Evolutionary conservation across 768 basidiomycete genomes (phyloP), one percentile per base, ranked within the genome.

Genomic region (Piloderma croceum): DNA sequence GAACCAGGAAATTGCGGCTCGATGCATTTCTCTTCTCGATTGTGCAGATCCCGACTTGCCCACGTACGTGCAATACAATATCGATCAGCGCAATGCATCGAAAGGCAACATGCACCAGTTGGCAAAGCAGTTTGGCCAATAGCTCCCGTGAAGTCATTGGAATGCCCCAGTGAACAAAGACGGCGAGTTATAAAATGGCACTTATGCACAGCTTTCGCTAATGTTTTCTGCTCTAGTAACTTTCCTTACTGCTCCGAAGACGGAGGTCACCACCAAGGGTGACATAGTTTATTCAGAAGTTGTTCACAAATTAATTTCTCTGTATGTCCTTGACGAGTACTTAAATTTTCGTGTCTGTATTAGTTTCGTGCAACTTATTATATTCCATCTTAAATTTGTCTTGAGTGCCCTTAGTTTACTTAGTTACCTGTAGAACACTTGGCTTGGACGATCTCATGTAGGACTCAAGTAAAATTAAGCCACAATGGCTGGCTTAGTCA

Each of bases 21-120:
- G 93, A 41, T 98, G 94, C 67, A 93, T 99, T 44, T 81, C 89
- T 42, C 86, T 99, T 57, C 90, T 99, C 70, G 98, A 98, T 67
- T 83, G 96, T 48, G 94, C 94, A 7, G 94, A 97, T 60, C 87
- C 88, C 3, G 85, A 85, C 45, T 81, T 97, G 53, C 62, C 92
- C 52, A 81, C 77, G 6, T 98, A 93, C 67, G 94, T 98, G 92
- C 87, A 96, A 58, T 97, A 91, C 64, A 73, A 90, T 60, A 90
- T 99, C 57, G 78, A 94, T 59, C 77, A 74, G 33, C 85, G 83
- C 45, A 81, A 90, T 59, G 68, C 89, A 12, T 72, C 64, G 24
- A 81, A 82, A 61, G 93, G 96, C 35, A 87, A 91, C 51, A 98
- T 81, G 9, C 98, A 97, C 69, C 76, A 75, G 55, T 74, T 96